Conservation (phyloP, 2,329 filamentous ascomycete genomes). For the Phialophora tarda region DNA sequence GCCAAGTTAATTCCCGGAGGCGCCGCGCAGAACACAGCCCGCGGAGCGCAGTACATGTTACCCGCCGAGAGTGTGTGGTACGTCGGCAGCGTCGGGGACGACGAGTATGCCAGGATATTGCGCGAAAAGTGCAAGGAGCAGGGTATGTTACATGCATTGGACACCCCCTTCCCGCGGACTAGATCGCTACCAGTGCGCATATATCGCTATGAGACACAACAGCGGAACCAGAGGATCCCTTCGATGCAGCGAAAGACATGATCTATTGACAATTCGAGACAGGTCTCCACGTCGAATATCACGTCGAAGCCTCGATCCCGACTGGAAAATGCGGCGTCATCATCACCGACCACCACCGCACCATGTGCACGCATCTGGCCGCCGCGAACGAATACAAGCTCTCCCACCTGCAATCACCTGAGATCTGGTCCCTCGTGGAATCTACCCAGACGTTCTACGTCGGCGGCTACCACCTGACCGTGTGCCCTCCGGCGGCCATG, state of each 20-base stretch:
- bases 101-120: conserved; percentile 92
- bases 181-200: background rate
- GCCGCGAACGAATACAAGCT: conserved; percentile 97
- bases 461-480: conserved; percentile 96
- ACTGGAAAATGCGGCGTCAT: conserved; percentile 95
- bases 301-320: conserved; percentile 79
- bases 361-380: conserved; percentile 91
- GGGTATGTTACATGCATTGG: conserved; percentile 61
- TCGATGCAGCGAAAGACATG: background rate
- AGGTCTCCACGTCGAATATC: conserved; percentile 79
- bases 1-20: conserved; percentile 95
- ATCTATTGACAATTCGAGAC: background rate
- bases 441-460: conserved; percentile 84
- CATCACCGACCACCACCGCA: conserved; percentile 95
- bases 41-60: conserved; percentile 91
- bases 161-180: background rate
- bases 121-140: conserved; percentile 83
- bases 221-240: too few relatives aligned
- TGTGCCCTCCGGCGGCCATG: conserved; percentile 88
- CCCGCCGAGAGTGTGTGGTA: conserved; percentile 87
- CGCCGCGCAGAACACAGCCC: conserved; percentile 95
- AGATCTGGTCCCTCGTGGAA: conserved; percentile 92
- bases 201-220: too few relatives aligned
- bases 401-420: conserved; percentile 86
- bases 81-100: conserved; percentile 90